Conservation (phyloP, 2,329 filamentous ascomycete species). For the Alternaria infectoria region DNA sequence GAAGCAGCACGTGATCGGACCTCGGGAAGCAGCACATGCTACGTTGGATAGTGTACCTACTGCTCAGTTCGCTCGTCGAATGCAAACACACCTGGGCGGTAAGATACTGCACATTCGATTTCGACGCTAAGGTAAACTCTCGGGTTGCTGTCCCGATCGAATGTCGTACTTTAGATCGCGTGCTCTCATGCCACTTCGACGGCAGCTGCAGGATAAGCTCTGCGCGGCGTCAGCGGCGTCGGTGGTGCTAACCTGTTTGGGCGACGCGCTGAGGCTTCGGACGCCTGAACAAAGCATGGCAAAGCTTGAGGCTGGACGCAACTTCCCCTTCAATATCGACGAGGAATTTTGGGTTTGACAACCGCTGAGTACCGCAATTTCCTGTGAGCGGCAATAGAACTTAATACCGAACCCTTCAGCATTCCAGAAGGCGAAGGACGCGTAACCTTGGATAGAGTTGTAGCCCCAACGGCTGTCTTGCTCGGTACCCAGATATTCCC, state of each 20-base stretch:
- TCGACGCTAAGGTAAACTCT: not conserved
- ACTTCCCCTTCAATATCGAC: not conserved
- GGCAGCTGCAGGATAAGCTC: constrained; percentile 5
- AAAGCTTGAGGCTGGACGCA: constrained; percentile 11
- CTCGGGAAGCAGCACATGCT: not conserved
- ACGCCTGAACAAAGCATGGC: constrained; percentile 12
- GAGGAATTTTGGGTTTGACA: not conserved
- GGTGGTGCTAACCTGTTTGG: not conserved
- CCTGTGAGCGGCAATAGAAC: not conserved
- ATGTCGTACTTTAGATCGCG: not conserved
- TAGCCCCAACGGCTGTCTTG: not conserved
- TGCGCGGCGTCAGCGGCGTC: not conserved
- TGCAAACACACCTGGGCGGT: not conserved
- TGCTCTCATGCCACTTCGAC: not conserved
- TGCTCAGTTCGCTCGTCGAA: not conserved
- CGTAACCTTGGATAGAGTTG: not conserved
- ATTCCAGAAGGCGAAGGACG: not conserved
- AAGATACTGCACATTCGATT: not conserved
- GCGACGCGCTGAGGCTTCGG: constrained; percentile 3
- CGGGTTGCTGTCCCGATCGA: not conserved
- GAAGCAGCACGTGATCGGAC: not conserved
- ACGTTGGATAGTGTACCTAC: not conserved
- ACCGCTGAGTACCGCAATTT: not conserved
- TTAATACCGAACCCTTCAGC: not conserved
- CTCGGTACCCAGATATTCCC: not conserved